Base-by-base conservation (phyloP, 768 basidiomycete species). In the Cystofilobasidium macerans region DNA sequence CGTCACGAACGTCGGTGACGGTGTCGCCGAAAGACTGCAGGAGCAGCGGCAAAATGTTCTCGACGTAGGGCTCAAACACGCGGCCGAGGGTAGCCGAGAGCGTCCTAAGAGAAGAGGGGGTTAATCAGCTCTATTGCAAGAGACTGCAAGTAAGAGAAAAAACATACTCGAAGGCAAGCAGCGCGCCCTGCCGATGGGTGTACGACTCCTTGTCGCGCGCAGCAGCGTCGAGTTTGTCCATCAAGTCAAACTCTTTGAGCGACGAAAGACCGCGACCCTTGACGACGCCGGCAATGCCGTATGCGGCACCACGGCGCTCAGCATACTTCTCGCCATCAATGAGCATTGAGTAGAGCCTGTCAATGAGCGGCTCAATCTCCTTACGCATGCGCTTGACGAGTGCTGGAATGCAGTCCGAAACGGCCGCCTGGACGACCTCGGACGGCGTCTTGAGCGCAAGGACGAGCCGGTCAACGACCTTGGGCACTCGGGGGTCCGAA, bases 401-500 rank as follows among this genome's bases (percentile, higher is more conserved):
- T 0, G 92, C 89, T 0, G 89, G 86, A 4, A 99, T 79, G 77
- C 94, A 98, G 66, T 97, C 95, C 0, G 93, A 89, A 1, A 98
- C 91, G 11, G 95, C 93, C 53, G 89, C 86, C 74, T 98, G 94
- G 0, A 99, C 95, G 73, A 93, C 86, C 74, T 99, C 95, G 2
- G 92, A 84, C 0, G 94, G 95, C 0, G 93, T 98, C 76, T 86
- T 87, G 65, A 99, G 79, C 0, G 94, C 89, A 36, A 88, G 88
- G 11, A 94, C 83, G 24, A 98, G 79, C 13, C 91, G 80, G 68
- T 89, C 84, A 12, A 97, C 86, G 69, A 97, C 88, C 14, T 78
- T 76, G 0, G 88, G 86, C 48, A 95, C 84, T 0, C 92, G 85
- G 6, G 80, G 69, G 74, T 97, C 92, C 0, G 82, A 81, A 2